A percentile compares a stretch with the other conserved stretches of the same genome.
These are phyloP conservation scores for Spergularia bocconei DNA, from an alignment of 148 eudicot genomes.

Conservation along the genomic window DNA sequence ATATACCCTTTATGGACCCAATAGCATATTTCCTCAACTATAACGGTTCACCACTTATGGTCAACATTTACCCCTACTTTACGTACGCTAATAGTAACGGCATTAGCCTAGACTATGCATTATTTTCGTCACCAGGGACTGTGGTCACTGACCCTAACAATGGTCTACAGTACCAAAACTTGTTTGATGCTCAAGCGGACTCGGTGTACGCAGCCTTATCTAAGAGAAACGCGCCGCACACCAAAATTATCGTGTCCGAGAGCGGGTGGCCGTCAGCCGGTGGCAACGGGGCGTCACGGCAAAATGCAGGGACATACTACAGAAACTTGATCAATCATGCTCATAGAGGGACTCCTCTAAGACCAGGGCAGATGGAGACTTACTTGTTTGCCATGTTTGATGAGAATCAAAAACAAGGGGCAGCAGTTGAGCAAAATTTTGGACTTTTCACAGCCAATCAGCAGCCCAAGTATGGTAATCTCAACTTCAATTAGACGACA, in stretches of 20 bases:
- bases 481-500: slow-evolving; percentile 15
- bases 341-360: slow-evolving; percentile 33
- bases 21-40: slow-evolving; percentile 20
- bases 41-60: slow-evolving; percentile 27
- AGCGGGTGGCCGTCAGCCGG: slow-evolving; percentile 27
- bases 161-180: slow-evolving; percentile 28
- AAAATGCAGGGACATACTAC: slow-evolving; percentile 32
- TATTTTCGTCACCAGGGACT: slow-evolving; percentile 30
- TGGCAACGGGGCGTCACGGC: slow-evolving; percentile 20
- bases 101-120: slow-evolving; percentile 28
- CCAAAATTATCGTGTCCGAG: slow-evolving; percentile 23
- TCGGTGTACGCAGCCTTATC: slow-evolving; percentile 29
- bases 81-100: background rate
- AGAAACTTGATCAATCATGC: slow-evolving; percentile 38
- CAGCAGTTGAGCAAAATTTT: slow-evolving; percentile 29
- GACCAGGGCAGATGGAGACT: slow-evolving; percentile 19
- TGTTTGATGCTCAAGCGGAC: slow-evolving; percentile 36
- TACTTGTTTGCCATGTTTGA: slow-evolving; percentile 47
- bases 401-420: slow-evolving; percentile 29
- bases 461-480: slow-evolving; percentile 28
- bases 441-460: slow-evolving; percentile 37
- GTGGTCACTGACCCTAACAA: slow-evolving; percentile 21
- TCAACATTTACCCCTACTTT: slow-evolving; percentile 42
- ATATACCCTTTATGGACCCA: slow-evolving; percentile 13
- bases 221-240: slow-evolving; percentile 3